phyloP scores from a whole-genome alignment of 2,329 filamentous ascomycete genomes.

The Alternaria solani region DNA sequence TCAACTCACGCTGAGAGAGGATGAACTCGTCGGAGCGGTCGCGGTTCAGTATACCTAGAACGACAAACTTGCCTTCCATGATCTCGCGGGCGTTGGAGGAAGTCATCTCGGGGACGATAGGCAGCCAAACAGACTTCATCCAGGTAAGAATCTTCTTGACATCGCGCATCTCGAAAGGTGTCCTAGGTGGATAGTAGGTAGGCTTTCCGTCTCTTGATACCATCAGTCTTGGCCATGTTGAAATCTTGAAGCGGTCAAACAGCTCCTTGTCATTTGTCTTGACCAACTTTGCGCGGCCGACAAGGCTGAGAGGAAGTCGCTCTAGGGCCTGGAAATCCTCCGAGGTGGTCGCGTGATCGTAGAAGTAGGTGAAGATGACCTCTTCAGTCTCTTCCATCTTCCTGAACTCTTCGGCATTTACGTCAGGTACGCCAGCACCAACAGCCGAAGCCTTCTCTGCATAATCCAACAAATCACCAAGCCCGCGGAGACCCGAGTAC shows the following conservation, averaged over 20 bases:
- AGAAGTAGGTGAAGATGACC: slow-evolving; percentile 97
- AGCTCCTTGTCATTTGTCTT: slow-evolving; percentile 84
- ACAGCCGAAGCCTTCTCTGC: slow-evolving; percentile 85
- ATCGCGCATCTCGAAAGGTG: slow-evolving; percentile 92
- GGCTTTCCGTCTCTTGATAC: slow-evolving; percentile 89
- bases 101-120: slow-evolving; percentile 92
- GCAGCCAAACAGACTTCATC: slow-evolving; percentile 97
- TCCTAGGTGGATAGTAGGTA: slow-evolving; percentile 86
- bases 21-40: slow-evolving; percentile 81
- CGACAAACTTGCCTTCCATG: slow-evolving; percentile 94
- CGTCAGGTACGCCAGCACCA: slow-evolving; percentile 78
- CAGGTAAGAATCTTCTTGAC: slow-evolving; percentile 80
- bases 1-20: slow-evolving; percentile 84
- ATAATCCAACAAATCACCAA: slow-evolving; percentile 89
- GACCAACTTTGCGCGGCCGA: slow-evolving; percentile 90
- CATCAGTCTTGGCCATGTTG: slow-evolving; percentile 92
- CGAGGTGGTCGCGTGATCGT: slow-evolving; percentile 89
- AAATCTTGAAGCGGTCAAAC: slow-evolving; percentile 88
- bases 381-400: slow-evolving; percentile 91
- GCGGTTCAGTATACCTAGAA: slow-evolving; percentile 85
- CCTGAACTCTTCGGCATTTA: slow-evolving; percentile 78
- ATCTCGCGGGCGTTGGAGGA: slow-evolving; percentile 91
- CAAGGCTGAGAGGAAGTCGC: slow-evolving; percentile 82
- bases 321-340: slow-evolving; percentile 93
- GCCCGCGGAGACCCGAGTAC: slow-evolving; percentile 87